Evolutionary conservation across 179 eudicot species (phyloP).

Genomic region (Spinacia oleracea): DNA sequence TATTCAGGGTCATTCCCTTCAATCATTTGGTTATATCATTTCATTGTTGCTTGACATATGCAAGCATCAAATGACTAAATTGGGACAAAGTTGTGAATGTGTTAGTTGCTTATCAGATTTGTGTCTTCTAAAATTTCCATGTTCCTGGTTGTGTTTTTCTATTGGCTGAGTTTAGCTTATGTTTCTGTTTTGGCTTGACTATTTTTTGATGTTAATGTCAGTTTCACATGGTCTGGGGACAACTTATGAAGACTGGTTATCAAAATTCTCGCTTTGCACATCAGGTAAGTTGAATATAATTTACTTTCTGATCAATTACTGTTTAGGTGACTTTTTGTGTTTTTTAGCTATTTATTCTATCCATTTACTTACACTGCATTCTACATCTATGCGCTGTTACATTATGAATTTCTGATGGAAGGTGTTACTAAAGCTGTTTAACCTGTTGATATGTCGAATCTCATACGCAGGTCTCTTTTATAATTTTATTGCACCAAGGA

Average conservation of each 20-base stretch:
- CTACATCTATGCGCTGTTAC: not conserved
- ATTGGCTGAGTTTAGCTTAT: not conserved
- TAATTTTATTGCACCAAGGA: not conserved
- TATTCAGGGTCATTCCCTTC: no score
- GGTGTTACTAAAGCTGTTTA: not conserved
- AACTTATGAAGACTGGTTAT: conserved; percentile 97
- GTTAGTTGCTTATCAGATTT: not conserved
- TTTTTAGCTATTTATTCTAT: not conserved
- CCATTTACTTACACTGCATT: not conserved
- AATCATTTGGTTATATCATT: not conserved
- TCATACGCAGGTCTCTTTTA: not conserved
- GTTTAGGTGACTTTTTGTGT: not conserved
- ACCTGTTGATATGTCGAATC: not conserved
- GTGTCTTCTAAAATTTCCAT: not conserved
- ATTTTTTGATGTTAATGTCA: conserved; percentile 27
- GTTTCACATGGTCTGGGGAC: conserved; percentile 98
- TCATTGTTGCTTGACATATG: not conserved
- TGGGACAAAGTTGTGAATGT: not conserved
- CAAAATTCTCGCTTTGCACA: conserved; percentile 98
- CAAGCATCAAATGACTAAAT: not conserved
- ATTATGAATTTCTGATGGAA: not conserved
- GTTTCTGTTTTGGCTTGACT: not conserved
- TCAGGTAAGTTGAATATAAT: conserved; percentile 51
- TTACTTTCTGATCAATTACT: not conserved
- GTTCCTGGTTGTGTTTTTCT: not conserved